Conservation (phyloP, 306 rosid species). For the Malus fusca region DNA sequence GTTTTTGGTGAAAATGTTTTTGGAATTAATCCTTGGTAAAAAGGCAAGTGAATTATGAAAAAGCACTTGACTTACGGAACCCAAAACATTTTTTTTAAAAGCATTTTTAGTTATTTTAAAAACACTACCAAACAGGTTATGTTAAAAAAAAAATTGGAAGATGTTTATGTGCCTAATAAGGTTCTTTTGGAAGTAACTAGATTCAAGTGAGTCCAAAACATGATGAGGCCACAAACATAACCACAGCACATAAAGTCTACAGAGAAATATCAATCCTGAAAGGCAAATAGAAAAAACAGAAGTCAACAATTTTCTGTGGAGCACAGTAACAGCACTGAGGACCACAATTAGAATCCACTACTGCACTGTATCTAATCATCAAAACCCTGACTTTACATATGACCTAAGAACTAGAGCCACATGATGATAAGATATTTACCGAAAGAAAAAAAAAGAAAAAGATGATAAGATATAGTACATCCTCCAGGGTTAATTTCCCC, state of each 20-base stretch:
- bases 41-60: too few relatives aligned
- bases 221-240: constrained; percentile 3
- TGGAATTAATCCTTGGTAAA: too few relatives aligned
- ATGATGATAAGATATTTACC: neutral
- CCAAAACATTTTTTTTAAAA: too few relatives aligned
- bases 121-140: rapidly evolving
- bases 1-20: too few relatives aligned
- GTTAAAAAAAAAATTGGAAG: neutral
- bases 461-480: neutral
- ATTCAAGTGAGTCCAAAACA: constrained; percentile 23
- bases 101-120: rapidly evolving
- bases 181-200: constrained; percentile 9
- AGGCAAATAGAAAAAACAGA: neutral
- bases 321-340: neutral
- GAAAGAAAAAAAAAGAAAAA: too few relatives aligned
- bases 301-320: neutral
- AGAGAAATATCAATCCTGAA: constrained; percentile 3
- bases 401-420: constrained; percentile 6
- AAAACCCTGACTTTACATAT: constrained; percentile 9
- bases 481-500: constrained; percentile 5
- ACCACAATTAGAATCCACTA: constrained; percentile 7
- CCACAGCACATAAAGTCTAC: constrained; percentile 7
- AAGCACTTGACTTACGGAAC: too few relatives aligned
- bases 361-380: constrained; percentile 20
- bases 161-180: constrained; percentile 11